A percentile compares a stretch with the other conserved stretches of the same genome.
These are phyloP conservation scores for Phytophthora rubi DNA, from an alignment of 352 stramenopile genomes.

Conservation along the genomic window DNA sequence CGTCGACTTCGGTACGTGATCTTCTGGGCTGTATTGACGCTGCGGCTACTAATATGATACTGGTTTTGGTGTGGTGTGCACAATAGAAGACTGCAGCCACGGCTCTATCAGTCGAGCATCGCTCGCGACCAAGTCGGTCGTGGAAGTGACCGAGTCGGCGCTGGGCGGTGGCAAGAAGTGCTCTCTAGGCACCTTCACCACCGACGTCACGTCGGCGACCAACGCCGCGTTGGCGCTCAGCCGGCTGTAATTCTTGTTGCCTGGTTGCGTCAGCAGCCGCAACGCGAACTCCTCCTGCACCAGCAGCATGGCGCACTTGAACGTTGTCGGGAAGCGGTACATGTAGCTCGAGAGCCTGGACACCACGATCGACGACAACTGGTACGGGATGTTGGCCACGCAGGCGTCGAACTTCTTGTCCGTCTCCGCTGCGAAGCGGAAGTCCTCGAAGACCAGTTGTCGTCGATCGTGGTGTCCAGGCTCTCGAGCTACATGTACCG, in stretches of 20 bases:
- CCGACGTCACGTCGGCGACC: constrained; percentile 65
- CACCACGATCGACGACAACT: constrained; percentile 86
- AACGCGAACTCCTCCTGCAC: constrained; percentile 88
- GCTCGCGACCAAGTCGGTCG: no score
- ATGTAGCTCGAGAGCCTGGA: constrained; percentile 79
- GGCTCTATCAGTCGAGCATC: no score
- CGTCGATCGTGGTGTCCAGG: no score
- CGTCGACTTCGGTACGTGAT: no score
- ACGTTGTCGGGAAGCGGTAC: constrained; percentile 54
- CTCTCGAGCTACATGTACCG: no score
- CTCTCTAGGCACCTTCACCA: constrained; percentile 62
- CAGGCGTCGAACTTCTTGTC: constrained; percentile 63
- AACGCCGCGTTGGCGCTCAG: constrained; percentile 83
- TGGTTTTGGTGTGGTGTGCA: no score
- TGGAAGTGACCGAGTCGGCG: no score
- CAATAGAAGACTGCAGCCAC: no score
- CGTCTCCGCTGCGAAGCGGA: constrained; percentile 26
- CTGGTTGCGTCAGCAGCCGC: constrained; percentile 71
- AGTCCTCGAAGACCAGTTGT: constrained; percentile 59
- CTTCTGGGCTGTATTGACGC: no score
- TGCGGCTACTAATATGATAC: no score
- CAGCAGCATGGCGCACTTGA: constrained; percentile 75
- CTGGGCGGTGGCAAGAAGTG: constrained; percentile 80
- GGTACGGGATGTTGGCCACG: constrained; percentile 90
- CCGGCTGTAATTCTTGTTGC: constrained; percentile 80